Conservation (phyloP, 441 rosid genomes). For the Biscutella auriculata region DNA sequence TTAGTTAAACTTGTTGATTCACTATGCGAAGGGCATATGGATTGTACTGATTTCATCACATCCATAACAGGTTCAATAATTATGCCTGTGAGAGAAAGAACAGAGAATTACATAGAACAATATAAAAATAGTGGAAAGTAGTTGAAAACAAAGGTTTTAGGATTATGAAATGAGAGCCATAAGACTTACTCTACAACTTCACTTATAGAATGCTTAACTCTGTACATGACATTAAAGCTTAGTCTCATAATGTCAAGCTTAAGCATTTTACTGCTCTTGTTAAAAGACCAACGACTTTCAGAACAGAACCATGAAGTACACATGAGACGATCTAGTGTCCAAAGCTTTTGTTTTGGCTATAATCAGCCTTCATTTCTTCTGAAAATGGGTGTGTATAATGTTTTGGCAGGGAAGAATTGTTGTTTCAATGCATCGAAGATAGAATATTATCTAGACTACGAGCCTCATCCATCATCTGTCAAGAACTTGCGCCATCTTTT, state of each 20-base stretch:
- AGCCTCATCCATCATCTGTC: constrained; percentile 83
- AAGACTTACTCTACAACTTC: background rate
- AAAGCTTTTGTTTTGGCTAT: background rate
- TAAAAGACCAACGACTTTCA: background rate
- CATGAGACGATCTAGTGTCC: background rate
- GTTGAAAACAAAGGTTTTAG: background rate
- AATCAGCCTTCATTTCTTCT: background rate
- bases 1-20: constrained; percentile 63
- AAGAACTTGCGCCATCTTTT: constrained; percentile 86
- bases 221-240: background rate
- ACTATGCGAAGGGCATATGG: constrained; percentile 48
- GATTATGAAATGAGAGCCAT: background rate
- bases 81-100: background rate
- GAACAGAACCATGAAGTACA: background rate
- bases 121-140: background rate
- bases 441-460: constrained; percentile 57
- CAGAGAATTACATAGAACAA: background rate
- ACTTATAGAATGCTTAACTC: background rate
- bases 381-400: background rate
- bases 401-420: constrained; percentile 59
- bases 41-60: constrained; percentile 60
- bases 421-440: constrained; percentile 59
- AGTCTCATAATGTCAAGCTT: background rate
- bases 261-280: background rate
- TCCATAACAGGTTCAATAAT: constrained; percentile 48